Base-by-base conservation (phyloP, 2,329 filamentous ascomycete species). In the Sarocladiaceae sp. region DNA sequence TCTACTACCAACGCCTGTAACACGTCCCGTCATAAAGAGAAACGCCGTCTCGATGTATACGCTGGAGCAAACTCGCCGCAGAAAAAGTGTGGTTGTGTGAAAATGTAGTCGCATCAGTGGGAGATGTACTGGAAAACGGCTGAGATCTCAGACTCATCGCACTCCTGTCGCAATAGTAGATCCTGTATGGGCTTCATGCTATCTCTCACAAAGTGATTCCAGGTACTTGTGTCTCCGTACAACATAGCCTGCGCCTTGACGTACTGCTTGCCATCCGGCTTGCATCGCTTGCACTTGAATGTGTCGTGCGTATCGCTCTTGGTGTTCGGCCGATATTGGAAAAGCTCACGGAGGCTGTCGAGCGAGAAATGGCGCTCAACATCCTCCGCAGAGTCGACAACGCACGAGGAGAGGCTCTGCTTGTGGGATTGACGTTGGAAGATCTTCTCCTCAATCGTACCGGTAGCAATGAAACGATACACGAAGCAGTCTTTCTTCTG, bases 401-500 rank as follows among this genome's bases (percentile, higher is more conserved):
- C 93, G 55, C 90, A 96, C 0, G 88, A 95, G 1, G 91, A 97
- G 2, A 98, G 72, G 6, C 88, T 94, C 65, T 98, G 93, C 66
- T 98, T 98, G 72, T 98, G 94, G 1, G 88, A 95, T 60, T 98
- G 93, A 9, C 94, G 84, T 64, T 98, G 93, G 69, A 98, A 98
- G 54, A 98, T 96, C 69, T 98, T 98, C 65, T 98, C 93, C 60
- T 98, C 93, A 49, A 98, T 98, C 0, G 90, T 96, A 3, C 93
- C 93, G 0, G 94, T 97, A 0, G 90, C 87, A 56, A 98, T 98
- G 68, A 98, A 98, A n/a, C 93, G 86, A 64, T 98, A 98, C 13
- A 98, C 93, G 56, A 98, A 98, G 59, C 93, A 98, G 58, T 98
- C 93, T 61, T 98, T 98, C 74, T 94, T 97, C 65, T 98, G 93